These are phyloP conservation scores for Xylaria sp. DNA, from an alignment of 2,329 filamentous ascomycete species.

Conservation along the genomic window DNA sequence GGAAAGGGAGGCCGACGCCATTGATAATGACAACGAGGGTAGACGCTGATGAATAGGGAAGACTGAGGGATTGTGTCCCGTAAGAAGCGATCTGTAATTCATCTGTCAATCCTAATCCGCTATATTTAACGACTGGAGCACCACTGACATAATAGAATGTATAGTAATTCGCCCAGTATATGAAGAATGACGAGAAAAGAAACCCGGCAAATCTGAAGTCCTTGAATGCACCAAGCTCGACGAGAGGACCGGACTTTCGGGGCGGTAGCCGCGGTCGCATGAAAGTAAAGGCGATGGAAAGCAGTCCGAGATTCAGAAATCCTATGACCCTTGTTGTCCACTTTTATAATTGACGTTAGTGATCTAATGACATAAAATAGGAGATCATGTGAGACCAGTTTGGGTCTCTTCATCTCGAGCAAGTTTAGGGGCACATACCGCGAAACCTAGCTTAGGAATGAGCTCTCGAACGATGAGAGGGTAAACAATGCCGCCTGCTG, in stretches of 20 bases:
- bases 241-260: conserved; percentile 47
- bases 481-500: conserved; percentile 65
- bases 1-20: conserved; percentile 53
- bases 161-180: conserved; percentile 57
- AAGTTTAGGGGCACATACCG: conserved; percentile 31
- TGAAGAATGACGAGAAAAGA: conserved; percentile 53
- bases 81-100: conserved; percentile 49
- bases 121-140: background rate
- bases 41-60: conserved; percentile 51
- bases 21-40: conserved; percentile 56
- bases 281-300: conserved; percentile 71
- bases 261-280: conserved; percentile 50
- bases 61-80: conserved; percentile 48
- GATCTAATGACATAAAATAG: background rate
- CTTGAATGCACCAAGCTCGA: conserved; percentile 49
- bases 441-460: conserved; percentile 48
- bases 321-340: conserved; percentile 50
- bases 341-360: conserved; percentile 22
- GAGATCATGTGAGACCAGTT: background rate
- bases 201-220: conserved; percentile 51
- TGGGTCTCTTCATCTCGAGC: background rate
- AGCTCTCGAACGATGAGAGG: conserved; percentile 54
- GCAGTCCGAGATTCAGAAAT: conserved; percentile 80
- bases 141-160: conserved; percentile 56
- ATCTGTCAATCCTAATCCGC: background rate